Evolutionary conservation across 129 eudicot species (phyloP), one percentile per base, ranked within the genome.

Genomic region (Flaveria robusta): DNA sequence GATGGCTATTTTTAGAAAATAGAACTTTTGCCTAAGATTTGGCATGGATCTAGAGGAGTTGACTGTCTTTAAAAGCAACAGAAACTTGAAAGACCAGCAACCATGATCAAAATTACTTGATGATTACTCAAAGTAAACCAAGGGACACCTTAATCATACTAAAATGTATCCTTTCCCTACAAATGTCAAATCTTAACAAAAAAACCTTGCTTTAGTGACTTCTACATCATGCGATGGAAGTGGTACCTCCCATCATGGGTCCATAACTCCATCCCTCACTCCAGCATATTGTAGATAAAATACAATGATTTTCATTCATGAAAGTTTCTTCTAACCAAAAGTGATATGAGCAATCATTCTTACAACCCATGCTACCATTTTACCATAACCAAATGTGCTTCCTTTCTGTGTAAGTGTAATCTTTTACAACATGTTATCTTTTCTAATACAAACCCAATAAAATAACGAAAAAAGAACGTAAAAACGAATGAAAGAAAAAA

Each of bases 221-320:
- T 79, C 78, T 72, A 51, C 67, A 79, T 72, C 74, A 64, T 72
- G 62, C 3, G 72, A 66, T 55, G 41, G 3, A 80, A 54, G 62
- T 29, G 41, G 79, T 42, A 64, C 74, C 66, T 66, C 5, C 20
- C 49, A 65, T 65, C 46, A 37, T 63, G 82, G 77, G 77, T 26
- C 74, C 85, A 64, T 62, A 23, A 22, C 15, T 69, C 52, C 85
- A 64, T 62, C 31, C 31, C 15, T 69, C 52, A 39, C 66, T 59
- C 29, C 3, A 47, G 41, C 74, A 63, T 41, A 59, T 31, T 47
- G 18, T 19, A 79, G 83, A 31, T 60, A 54, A 22, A 78, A 70
- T 78, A 74, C 80, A 84, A 82, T 89, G 83, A 82, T 84, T 72
- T 72, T 70, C 90, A 79, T 74, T 88, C 85, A 79, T 76, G 80